Evolutionary conservation across 805 yeast species (phyloP), one percentile per base, ranked within the genome.

Genomic region (Candida sphagnicola): DNA sequence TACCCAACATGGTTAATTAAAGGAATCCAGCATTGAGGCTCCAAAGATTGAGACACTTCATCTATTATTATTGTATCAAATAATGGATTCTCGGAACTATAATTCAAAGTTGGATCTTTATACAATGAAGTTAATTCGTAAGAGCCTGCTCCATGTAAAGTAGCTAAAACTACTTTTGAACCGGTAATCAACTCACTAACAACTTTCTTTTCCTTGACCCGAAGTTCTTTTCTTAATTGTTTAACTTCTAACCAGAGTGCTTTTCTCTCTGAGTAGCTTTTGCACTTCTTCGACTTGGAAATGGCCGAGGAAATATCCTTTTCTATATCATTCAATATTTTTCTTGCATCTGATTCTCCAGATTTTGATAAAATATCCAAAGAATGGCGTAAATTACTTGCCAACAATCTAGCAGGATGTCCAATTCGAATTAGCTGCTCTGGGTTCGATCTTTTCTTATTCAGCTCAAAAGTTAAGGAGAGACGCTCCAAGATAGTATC

Each of bases 21-120:
- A 1, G 99, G 97, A 17, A 91, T 89, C 97, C 97, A 90, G 52
- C 97, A 89, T 48, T 91, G 95, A 1, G 97, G 95, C 53, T 91
- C 96, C 39, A 91, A 62, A 8, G 96, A 75, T 58, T 91, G 99
- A 0, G 97, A 88, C 0, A 91, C 96, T 59, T 91, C 99, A 61
- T 91, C 99, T 25, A 91, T 90, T 10, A 93, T 85, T 23, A 91
- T 68, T 0, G 95, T 79, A 46, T 86, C 87, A 53, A 91, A 87
- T 10, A 80, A 54, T 3, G 69, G 64, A 18, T 58, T 56, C 2
- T 57, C 61, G 5, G 28, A 32, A 17, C 51, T 45, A 18, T 39
- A 48, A 5, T 42, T 39, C 2, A 42, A 43, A 1, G 38, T 33
- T 14, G 46, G 51, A 25, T 60, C 64, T 29, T 59, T 65, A 49